These are phyloP conservation scores for Cryptococcus hybrid DNA, from an alignment of 1,284 basidiomycete genomes.

Conservation along the genomic window DNA sequence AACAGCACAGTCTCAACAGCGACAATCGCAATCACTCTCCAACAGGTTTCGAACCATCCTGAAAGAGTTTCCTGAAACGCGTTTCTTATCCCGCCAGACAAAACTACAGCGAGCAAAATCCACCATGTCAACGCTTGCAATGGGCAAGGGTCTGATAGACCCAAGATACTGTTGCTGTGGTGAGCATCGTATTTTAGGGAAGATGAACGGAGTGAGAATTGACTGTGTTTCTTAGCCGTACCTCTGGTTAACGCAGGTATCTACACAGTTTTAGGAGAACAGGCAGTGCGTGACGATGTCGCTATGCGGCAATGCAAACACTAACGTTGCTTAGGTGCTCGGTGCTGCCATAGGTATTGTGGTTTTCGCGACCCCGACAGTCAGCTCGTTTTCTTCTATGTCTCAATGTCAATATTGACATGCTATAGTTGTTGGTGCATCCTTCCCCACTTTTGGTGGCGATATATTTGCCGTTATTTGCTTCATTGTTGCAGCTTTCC, in stretches of 20 bases:
- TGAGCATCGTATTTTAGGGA: conserved; percentile 11
- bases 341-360: conserved; percentile 71
- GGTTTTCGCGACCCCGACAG: conserved; percentile 65
- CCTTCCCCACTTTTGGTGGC: conserved; percentile 69
- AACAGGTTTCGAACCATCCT: too few species aligned
- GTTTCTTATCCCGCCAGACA: too few species aligned
- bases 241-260: conserved; percentile 83
- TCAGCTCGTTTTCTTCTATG: not conserved
- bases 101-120: too few species aligned
- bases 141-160: conserved; percentile 36
- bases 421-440: conserved; percentile 76
- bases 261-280: conserved; percentile 73
- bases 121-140: not conserved
- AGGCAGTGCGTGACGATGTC: conserved; percentile 54
- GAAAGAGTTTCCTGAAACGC: too few species aligned
- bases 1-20: too few species aligned
- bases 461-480: conserved; percentile 71
- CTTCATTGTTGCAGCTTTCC: conserved; percentile 67
- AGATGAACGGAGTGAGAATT: not conserved
- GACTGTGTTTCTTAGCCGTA: conserved; percentile 56
- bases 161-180: conserved; percentile 49
- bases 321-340: conserved; percentile 48
- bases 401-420: not conserved
- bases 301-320: not conserved
- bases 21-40: too few species aligned